Conservation (phyloP, 129 eudicot genomes). For the Flaveria trinervia region DNA sequence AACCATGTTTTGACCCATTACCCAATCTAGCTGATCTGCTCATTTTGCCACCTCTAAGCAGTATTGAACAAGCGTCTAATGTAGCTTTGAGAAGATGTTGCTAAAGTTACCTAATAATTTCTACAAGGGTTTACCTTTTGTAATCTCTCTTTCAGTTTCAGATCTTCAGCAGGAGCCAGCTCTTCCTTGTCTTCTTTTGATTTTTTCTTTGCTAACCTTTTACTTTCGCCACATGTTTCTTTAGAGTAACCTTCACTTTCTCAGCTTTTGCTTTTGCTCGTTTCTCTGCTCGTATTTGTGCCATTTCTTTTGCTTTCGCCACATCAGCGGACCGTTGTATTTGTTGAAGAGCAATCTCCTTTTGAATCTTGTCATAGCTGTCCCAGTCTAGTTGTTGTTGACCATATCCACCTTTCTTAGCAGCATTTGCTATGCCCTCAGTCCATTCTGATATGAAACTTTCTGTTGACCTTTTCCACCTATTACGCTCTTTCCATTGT, state of each 20-base stretch:
- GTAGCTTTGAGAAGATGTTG: background rate
- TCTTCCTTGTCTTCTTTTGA: slow-evolving; percentile 59
- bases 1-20: background rate
- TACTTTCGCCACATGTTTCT: slow-evolving; percentile 43
- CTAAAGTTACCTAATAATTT: background rate
- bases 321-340: slow-evolving; percentile 51
- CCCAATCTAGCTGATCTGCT: background rate
- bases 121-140: slow-evolving; percentile 50
- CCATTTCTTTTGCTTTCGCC: slow-evolving; percentile 65
- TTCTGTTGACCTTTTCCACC: slow-evolving; percentile 60
- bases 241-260: slow-evolving; percentile 44
- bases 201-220: slow-evolving; percentile 42
- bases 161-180: slow-evolving; percentile 49
- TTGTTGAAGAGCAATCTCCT: slow-evolving; percentile 48
- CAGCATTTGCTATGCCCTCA: slow-evolving; percentile 74
- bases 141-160: slow-evolving; percentile 57
- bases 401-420: slow-evolving; percentile 67
- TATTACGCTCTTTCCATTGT: slow-evolving; percentile 65
- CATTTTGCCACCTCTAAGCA: background rate
- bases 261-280: slow-evolving; percentile 55
- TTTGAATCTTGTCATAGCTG: slow-evolving; percentile 64
- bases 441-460: slow-evolving; percentile 61
- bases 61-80: too few relatives aligned
- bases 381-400: slow-evolving; percentile 77
- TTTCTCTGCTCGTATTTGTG: slow-evolving; percentile 51